phyloP scores from a whole-genome alignment of 805 yeast species.

The Ogataea henricii region DNA sequence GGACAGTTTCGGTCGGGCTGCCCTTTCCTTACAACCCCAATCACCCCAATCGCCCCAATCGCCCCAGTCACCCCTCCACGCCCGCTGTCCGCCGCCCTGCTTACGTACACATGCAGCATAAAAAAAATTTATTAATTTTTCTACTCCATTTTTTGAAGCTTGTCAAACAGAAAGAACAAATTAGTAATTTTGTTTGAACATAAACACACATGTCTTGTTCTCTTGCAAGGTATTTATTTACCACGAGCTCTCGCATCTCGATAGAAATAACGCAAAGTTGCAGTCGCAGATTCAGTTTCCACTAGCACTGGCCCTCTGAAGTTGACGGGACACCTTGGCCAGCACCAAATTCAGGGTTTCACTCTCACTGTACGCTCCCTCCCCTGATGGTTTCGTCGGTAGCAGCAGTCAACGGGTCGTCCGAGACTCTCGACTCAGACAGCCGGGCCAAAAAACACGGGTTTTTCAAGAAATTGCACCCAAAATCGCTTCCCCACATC shows the following conservation, averaged over 20 bases:
- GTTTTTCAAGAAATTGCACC: conserved; percentile 17
- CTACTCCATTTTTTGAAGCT: no score
- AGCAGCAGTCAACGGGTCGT: conserved; percentile 6
- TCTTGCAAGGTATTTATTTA: no score
- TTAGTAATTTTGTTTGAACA: no score
- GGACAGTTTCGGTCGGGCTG: no score
- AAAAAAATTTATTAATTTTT: neutral
- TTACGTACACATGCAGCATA: neutral
- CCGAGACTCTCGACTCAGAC: conserved; percentile 10
- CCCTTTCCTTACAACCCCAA: no score
- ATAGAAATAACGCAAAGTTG: no score
- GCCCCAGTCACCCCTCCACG: no score
- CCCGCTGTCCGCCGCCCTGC: neutral
- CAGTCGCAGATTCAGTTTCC: no score
- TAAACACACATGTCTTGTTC: no score
- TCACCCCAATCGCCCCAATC: no score
- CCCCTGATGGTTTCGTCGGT: conserved; percentile 13
- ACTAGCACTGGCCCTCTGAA: neutral
- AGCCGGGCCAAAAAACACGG: conserved; percentile 11
- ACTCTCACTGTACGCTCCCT: neutral
- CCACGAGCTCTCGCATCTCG: no score
- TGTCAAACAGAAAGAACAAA: no score
- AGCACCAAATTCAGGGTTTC: neutral
- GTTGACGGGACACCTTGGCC: neutral
- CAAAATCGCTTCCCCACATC: conserved; percentile 17